phyloP scores from a whole-genome alignment of 441 rosid genomes.

The Aquilaria agallochum region DNA sequence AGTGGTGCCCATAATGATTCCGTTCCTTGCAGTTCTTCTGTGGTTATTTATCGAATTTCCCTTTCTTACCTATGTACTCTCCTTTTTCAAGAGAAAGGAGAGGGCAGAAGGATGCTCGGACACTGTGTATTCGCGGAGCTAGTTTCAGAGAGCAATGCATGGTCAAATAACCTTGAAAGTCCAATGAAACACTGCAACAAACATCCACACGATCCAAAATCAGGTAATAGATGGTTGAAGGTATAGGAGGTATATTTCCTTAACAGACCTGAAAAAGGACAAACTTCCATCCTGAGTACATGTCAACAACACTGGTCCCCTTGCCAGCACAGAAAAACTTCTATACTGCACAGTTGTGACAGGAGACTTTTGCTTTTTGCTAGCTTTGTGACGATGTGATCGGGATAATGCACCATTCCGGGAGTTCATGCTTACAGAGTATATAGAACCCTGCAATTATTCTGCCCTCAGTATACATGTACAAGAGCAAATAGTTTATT shows the following conservation, averaged over 20 bases:
- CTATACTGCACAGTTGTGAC: constrained; percentile 88
- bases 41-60: too few species aligned
- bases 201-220: constrained; percentile 11
- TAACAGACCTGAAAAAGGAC: constrained; percentile 79
- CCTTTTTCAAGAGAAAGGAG: constrained; percentile 90
- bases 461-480: constrained; percentile 11
- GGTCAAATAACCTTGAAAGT: constrained; percentile 80
- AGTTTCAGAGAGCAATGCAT: constrained; percentile 85
- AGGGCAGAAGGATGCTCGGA: constrained; percentile 90
- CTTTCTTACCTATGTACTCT: constrained; percentile 71
- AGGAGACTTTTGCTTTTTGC: constrained; percentile 67
- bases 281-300: constrained; percentile 90
- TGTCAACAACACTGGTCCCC: constrained; percentile 86
- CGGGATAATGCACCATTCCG: constrained; percentile 80
- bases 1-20: too few species aligned
- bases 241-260: constrained; percentile 6
- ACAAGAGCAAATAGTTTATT: background rate
- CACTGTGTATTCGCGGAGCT: constrained; percentile 61
- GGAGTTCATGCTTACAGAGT: constrained; percentile 79
- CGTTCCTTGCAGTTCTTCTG: too few species aligned
- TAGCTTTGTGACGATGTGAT: constrained; percentile 68
- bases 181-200: constrained; percentile 72
- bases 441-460: constrained; percentile 68
- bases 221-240: too few species aligned
- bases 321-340: constrained; percentile 88